A percentile compares a stretch with the other conserved stretches of the same genome.
Evolutionary conservation across 148 eudicot genomes (phyloP).

Genomic region (Rhododendron molle): DNA sequence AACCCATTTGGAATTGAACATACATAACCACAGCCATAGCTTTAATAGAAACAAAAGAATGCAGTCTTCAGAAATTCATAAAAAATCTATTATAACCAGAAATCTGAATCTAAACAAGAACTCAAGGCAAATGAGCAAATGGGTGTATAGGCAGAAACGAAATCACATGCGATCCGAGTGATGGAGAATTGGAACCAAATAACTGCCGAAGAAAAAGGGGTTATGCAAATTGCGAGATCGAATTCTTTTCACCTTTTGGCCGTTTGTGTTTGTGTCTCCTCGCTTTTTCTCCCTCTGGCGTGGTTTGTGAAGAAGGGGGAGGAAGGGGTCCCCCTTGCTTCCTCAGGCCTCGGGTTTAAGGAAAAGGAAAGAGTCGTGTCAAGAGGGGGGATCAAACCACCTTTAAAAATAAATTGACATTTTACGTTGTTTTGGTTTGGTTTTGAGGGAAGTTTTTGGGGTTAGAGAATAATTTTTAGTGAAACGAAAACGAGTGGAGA

Average conservation of each 20-base stretch:
- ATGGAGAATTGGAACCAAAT: neutral
- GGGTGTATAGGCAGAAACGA: neutral
- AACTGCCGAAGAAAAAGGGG: neutral
- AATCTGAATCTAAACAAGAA: slow-evolving; percentile 9
- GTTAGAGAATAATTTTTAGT: no score
- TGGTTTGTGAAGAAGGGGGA: neutral
- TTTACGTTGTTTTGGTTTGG: no score
- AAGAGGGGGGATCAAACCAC: neutral
- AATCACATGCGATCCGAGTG: neutral
- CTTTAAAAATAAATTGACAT: neutral
- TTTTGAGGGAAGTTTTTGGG: no score
- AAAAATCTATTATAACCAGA: neutral
- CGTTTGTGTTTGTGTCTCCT: slow-evolving; percentile 22
- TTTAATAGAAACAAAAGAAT: neutral
- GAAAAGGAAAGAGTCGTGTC: neutral
- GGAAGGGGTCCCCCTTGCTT: neutral
- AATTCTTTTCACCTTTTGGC: neutral
- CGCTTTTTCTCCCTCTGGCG: slow-evolving; percentile 11
- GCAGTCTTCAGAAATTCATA: neutral
- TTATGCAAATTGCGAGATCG: neutral
- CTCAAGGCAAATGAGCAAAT: neutral
- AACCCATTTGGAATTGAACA: neutral
- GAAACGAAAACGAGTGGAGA: no score
- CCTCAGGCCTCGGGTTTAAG: neutral
- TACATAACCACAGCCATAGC: neutral